Conservation (phyloP, 192 early-diverging fungal species). For the Backusella tuberculispora region DNA sequence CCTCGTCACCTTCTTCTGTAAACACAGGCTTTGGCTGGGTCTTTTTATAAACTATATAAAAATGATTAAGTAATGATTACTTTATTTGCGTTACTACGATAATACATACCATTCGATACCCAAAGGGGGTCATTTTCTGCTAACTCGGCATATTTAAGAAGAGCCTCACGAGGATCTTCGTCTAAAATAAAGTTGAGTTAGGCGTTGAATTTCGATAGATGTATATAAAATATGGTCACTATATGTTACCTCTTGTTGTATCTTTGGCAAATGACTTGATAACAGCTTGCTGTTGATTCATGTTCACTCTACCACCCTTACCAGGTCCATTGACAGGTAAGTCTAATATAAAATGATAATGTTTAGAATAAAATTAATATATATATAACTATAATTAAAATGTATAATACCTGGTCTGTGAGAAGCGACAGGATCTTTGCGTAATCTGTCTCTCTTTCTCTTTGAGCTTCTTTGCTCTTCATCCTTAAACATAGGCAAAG, state of each 20-base stretch:
- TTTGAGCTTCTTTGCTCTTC: conserved; percentile 66
- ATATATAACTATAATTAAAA: not conserved
- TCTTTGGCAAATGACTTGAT: conserved; percentile 81
- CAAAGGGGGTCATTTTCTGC: conserved; percentile 86
- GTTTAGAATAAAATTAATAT: conserved; percentile 14
- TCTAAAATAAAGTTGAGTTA: conserved; percentile 44
- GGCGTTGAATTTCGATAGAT: not conserved
- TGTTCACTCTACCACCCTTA: conserved; percentile 83
- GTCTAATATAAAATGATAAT: conserved; percentile 40
- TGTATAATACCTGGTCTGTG: conserved; percentile 62
- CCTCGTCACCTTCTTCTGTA: conserved; percentile 4
- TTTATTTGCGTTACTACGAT: not conserved
- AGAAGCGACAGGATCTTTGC: conserved; percentile 72
- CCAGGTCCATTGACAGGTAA: conserved; percentile 82
- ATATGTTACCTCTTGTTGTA: conserved; percentile 51
- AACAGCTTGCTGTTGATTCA: conserved; percentile 82
- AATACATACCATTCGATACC: conserved; percentile 58
- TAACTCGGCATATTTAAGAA: conserved; percentile 82
- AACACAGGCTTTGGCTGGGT: conserved; percentile 29
- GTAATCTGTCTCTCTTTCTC: conserved; percentile 73
- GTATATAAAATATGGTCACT: not conserved
- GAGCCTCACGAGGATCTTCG: conserved; percentile 92
- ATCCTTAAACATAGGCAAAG: conserved; percentile 86
- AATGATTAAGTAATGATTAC: not conserved
- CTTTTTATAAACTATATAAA: conserved; percentile 23